Base-by-base conservation (phyloP, 306 rosid genomes). In the Glycine soja region DNA sequence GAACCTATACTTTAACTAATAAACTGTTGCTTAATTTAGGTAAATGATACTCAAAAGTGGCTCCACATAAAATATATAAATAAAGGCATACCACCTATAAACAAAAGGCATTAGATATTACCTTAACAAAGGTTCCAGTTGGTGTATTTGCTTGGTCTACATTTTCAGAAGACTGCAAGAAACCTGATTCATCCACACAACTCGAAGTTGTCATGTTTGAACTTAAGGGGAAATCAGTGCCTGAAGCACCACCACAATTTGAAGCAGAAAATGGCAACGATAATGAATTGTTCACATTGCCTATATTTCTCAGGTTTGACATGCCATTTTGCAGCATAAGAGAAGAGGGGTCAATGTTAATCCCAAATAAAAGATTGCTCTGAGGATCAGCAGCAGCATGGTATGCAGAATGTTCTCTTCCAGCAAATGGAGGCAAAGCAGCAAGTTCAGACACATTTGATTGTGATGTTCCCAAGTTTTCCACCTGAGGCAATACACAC, bases 61-160 rank as follows among this genome's bases (percentile, higher is more conserved):
- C n/a, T 16, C 53, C 51, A 6, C 76, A 74, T 43, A 71, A 75
- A 16, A 78, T 19, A 38, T 42, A 42, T 45, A 54, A 18, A 54
- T 32, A 14, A 8, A 54, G 38, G 59, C 59, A 78, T 38, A 78
- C 59, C 38, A 69, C 13, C 50, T 42, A 56, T 15, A 45, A 56
- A 79, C 61, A 43, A 70, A 56, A 40, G 36, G 14, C 42, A 59
- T 52, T 15, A 79, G 77, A 38, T 36, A 78, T 73, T 71, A 91
- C 98, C 98, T 92, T 94, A 24, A 94, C 97, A 82, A 94, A 94
- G 87, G 93, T 91, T 87, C 93, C 79, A 66, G 82, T 83, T 30
- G 87, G 87, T 52, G 91, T 76, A 85, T 90, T 89, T 82, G 80
- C 90, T 87, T 86, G 91, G 82, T 90, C 92, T 69, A 85, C 88